Base-by-base conservation (phyloP, 2,329 filamentous ascomycete species). In the Aspergillus ochraceus region DNA sequence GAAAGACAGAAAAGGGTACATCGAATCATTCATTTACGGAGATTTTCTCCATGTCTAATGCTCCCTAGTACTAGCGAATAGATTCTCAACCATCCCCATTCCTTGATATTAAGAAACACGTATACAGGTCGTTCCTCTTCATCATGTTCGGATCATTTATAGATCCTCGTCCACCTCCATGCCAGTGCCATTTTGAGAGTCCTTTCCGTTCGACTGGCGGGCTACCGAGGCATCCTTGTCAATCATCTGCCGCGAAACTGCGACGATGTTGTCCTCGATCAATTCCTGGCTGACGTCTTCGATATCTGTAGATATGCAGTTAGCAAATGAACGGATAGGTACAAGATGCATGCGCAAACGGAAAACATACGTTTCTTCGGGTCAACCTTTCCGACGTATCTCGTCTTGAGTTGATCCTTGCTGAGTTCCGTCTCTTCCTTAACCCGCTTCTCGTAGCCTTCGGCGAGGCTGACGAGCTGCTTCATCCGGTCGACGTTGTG, bases 261-360 rank as follows among this genome's bases (percentile, higher is more conserved):
- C 91, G 12, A 99, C 95, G 66, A 99, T 99, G 79, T 99, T 99
- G 85, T 99, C 95, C 80, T 99, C 96, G 71, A 99, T 98, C 66
- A 98, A 85, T 76, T 96, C 89, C 79, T 97, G 93, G 57, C 95
- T 95, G 51, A 99, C 91, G 69, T 97, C 92, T 78, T 97, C 93
- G 74, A 99, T 85, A 77, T 99, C 84, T 86, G 65, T 51, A 59
- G 11, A 42, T n/a, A 17, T 17, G 32, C n/a, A 22, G 55, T 72
- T 67, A 76, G 66, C 9, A 49, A 47, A 22, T 20, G 22, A 49
- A 26, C 49, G 14, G 10, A 17, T 9, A n/a, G 22, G 17, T 29
- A 26, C 29, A 30, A 30, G 1, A 19, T 54, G 39, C 32, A 49
- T 10, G 39, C 19, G 39, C 19, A 9, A 22, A 55, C 42, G 17